Evolutionary conservation across 73 alveolate species (phyloP).

Genomic region (Paraurostyla sp.): DNA sequence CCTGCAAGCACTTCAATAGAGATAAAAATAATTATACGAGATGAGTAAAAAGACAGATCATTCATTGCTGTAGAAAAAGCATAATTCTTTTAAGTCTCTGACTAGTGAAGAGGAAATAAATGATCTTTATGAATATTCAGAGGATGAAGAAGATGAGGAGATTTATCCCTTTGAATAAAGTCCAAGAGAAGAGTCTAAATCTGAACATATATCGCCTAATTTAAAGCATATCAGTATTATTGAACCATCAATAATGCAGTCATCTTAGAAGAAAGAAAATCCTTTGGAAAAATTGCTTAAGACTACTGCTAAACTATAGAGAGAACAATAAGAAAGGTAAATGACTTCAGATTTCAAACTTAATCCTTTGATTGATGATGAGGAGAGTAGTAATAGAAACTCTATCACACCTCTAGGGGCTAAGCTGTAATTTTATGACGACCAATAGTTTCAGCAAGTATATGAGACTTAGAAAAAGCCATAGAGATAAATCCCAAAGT

Average conservation of each 20-base stretch:
- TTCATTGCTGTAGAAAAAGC: too few relatives aligned
- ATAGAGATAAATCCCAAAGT: neutral
- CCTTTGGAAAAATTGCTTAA: neutral
- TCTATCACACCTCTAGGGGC: conserved; percentile 16
- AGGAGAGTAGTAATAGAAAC: conserved; percentile 27
- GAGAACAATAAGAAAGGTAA: neutral
- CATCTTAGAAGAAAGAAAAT: neutral
- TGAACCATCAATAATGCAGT: neutral
- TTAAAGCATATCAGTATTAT: neutral
- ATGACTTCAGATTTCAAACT: neutral
- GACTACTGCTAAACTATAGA: neutral
- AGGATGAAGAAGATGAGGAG: conserved; percentile 62
- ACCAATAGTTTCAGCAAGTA: neutral
- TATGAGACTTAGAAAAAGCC: neutral
- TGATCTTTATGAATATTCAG: conserved; percentile 38
- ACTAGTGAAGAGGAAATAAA: conserved; percentile 12
- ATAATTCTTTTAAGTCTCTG: conserved; percentile 17
- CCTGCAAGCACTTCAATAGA: too few relatives aligned
- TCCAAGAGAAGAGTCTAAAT: neutral
- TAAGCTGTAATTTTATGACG: conserved; percentile 6
- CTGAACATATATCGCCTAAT: neutral
- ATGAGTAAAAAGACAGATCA: too few relatives aligned
- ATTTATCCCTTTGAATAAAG: conserved; percentile 40
- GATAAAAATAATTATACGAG: too few relatives aligned
- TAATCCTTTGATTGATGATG: conserved; percentile 34